Base-by-base conservation (phyloP, 192 early-diverging fungal species). In the Coemansia sp. region DNA sequence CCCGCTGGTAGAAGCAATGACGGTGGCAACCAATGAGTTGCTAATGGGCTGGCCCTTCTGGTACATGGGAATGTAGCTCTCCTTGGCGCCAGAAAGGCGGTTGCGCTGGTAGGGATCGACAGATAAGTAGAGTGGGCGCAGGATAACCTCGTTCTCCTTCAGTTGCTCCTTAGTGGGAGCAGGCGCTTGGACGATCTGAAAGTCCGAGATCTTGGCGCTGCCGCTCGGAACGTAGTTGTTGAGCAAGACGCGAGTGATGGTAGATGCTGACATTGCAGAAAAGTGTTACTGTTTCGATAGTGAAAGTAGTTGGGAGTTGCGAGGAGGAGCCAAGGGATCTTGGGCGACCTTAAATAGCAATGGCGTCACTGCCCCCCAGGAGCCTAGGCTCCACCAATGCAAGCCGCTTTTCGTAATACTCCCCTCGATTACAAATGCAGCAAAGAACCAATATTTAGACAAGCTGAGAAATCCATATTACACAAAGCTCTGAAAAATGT, bases 81-180 rank as follows among this genome's bases (percentile, higher is more conserved):
- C 84, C 20, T 61, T 77, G 11, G 55, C 63, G 2, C 76, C 69
- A 39, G 83, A 66, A 88, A 95, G 88, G 56, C 92, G 88, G 13
- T 80, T 72, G 61, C 85, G 77, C 86, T 89, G 88, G 72, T 93
- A 93, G 1, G 89, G 91, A 66, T 93, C 91, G 9, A 92, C 68
- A 1, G 89, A 92, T 37, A 90, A 58, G 64, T 82, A 89, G n/a
- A 90, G 84, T 59, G 83, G 85, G 45, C 86, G 87, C 7, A 91
- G 23, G 23, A 91, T 47, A 3, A 72, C 65, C 41, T 78, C 62
- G 53, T 52, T 41, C 3, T 60, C 62, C 26, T 61, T 65, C 10
- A 77, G 75, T 43, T 70, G 64, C 11, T 63, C 61, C 21, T 47
- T 66, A 23, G 60, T 64, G 0, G 74, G 74, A 57, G 41, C 42